Base-by-base conservation (phyloP, 2,329 filamentous ascomycete genomes). In the Nannizziopsis barbatae region DNA sequence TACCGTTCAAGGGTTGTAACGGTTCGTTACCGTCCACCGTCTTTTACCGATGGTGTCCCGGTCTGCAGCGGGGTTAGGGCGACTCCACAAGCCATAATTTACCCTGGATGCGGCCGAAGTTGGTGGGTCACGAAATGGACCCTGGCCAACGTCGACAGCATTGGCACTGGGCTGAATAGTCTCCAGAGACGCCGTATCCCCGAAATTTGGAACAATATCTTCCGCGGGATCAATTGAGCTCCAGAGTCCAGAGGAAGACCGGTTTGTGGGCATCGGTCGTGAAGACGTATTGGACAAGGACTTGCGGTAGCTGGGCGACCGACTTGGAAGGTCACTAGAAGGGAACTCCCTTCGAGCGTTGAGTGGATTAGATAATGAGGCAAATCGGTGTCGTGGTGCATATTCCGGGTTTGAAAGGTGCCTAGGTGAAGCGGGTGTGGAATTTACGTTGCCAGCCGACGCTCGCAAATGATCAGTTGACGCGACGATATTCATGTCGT, bases 391-490 rank as follows among this genome's bases (percentile, higher is more conserved):
- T 8, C 66, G 64, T 48, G 64, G 63, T 9, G 58, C 54, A 14
- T 60, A 50, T 12, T 61, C 55, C 2, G 61, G 49, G 5, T 59
- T 57, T 2, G 60, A 55, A 9, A 55, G 41, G 20, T 51, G 50
- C 33, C 45, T 48, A 5, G 55, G 49, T 11, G 51, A 55, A 8
- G 50, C 52, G 45, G 59, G 50, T 40, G 58, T 59, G 15, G 65
- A 45, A 10, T 17, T 22, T n/a, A 56, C 14, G 40, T 50, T 20
- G 65, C 65, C 11, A 59, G 61, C 14, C 9, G 71, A 71, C 7
- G 71, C 66, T 20, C 76, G 73, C 9, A 82, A 65, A 59, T 83
- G 79, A 50, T 81, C 79, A 11, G 74, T 73, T 0, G 79, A 81
- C 10, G 77, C 76, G 30, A 79, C 65, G 22, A 81, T 60, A 55